These are phyloP conservation scores for Cladosporium cucumerinum DNA, from an alignment of 2,329 filamentous ascomycete genomes.

Conservation along the genomic window DNA sequence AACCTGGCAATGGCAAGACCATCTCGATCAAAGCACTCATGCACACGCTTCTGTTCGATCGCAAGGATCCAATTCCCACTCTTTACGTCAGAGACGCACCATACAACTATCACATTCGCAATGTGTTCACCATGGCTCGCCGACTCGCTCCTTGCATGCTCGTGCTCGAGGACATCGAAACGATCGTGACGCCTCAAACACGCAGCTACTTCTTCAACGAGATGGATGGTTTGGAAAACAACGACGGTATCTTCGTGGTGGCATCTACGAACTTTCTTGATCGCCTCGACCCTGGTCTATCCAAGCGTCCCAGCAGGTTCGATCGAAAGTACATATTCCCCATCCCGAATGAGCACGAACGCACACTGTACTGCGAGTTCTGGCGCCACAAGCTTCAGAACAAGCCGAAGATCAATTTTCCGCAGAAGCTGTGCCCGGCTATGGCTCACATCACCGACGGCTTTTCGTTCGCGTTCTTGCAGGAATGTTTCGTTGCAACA, in stretches of 20 bases:
- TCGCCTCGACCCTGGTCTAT: slow-evolving; percentile 60
- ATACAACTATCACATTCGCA: slow-evolving; percentile 43
- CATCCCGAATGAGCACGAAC: slow-evolving; percentile 47
- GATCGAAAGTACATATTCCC: slow-evolving; percentile 66
- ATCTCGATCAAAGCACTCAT: slow-evolving; percentile 41
- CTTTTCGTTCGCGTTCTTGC: slow-evolving; percentile 68
- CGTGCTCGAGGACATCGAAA: slow-evolving; percentile 70
- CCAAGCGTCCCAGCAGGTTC: slow-evolving; percentile 62
- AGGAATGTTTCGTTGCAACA: slow-evolving; percentile 65
- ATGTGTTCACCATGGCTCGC: slow-evolving; percentile 59
- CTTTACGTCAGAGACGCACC: slow-evolving; percentile 41
- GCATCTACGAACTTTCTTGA: slow-evolving; percentile 51
- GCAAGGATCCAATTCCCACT: slow-evolving; percentile 36
- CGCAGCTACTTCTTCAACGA: slow-evolving; percentile 70
- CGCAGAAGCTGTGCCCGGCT: slow-evolving; percentile 52
- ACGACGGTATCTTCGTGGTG: slow-evolving; percentile 66
- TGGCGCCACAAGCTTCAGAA: slow-evolving; percentile 58
- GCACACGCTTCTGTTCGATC: slow-evolving; percentile 40
- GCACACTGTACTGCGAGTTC: slow-evolving; percentile 59
- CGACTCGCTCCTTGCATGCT: slow-evolving; percentile 64
- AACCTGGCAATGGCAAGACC: slow-evolving; percentile 43
- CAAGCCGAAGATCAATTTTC: slow-evolving; percentile 59
- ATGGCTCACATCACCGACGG: slow-evolving; percentile 60
- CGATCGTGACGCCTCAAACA: slow-evolving; percentile 59
- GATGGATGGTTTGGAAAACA: slow-evolving; percentile 65